A percentile compares a stretch with the other conserved stretches of the same genome.
phyloP scores from a whole-genome alignment of 2,329 filamentous ascomycete species.

The Claviceps fusiformis region DNA sequence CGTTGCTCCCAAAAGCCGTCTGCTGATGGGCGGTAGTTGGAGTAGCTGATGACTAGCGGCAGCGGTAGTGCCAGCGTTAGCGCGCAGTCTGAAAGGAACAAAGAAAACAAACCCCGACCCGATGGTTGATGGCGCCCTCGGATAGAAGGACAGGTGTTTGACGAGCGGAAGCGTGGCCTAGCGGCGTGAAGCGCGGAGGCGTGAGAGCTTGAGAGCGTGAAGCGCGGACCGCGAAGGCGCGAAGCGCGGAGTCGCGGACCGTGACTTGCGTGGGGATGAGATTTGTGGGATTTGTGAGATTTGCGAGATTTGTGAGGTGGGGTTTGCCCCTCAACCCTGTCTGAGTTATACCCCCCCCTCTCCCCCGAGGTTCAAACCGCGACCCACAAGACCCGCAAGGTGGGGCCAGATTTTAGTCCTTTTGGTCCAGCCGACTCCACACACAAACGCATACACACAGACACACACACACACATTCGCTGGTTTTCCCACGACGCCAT shows the following conservation, averaged over 20 bases:
- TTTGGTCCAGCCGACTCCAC: neutral
- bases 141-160: neutral
- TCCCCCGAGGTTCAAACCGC: neutral
- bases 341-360: neutral
- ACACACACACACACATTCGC: neutral
- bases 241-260: neutral
- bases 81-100: too few relatives aligned
- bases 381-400: too few relatives aligned
- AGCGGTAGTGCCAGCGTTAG: too few relatives aligned
- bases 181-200: neutral
- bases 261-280: neutral
- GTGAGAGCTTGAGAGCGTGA: neutral
- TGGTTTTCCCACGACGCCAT: neutral
- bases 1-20: too few relatives aligned
- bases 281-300: neutral
- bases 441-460: neutral
- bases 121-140: neutral
- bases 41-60: too few relatives aligned
- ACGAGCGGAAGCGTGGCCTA: neutral
- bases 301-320: neutral
- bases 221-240: neutral
- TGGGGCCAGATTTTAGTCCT: too few relatives aligned
- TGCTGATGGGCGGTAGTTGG: too few relatives aligned
- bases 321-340: neutral
- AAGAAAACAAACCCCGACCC: too few relatives aligned